Base-by-base conservation (phyloP, 441 rosid genomes). In the Breynia disticha region DNA sequence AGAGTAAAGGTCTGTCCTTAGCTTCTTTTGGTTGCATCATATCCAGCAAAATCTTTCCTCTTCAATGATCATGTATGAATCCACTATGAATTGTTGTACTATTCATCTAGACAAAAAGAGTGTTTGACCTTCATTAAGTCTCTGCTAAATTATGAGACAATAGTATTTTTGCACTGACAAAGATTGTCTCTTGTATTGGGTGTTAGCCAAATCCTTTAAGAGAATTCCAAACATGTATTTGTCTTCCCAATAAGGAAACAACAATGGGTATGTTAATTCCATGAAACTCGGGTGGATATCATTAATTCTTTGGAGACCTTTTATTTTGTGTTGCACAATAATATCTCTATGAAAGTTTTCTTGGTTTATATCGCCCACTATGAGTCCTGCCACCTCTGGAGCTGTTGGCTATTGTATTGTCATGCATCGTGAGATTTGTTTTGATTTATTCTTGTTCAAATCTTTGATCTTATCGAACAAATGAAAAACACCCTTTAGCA, bases 181-280 rank as follows among this genome's bases (percentile, higher is more conserved):
- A 0, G 3, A 11, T 15, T 11, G 6, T 6, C 19, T 39, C 16
- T 19, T 15, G 4, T 14, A 32, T 18, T 2, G 20, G 11, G 9
- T 1, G 2, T 0, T 3, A 2, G 18, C 19, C 32, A 7, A 7
- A 24, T 24, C 32, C 7, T 7, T 24, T 3, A 24, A n/a, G n/a
- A 7, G 32, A 24, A 24, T 24, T 3, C 32, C 32, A 3, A 24
- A 24, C 7, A 3, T 24, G 32, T 2, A 60, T 13, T 44, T 61
- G 19, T 48, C 47, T 15, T 48, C 52, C 6, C 55, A 43, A 43
- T 49, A 55, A 11, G 61, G 52, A 16, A 55, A 48, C 1, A 55
- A 13, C 7, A 63, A n/a, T 0, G 59, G 54, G 52, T 44, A 64
- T 13, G 52, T n/a, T 13, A 53, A 6, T 3, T 55, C 55, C 65